These are phyloP conservation scores for Magnusiomyces suaveolens DNA, from an alignment of 1,139 yeast species.

Conservation along the genomic window DNA sequence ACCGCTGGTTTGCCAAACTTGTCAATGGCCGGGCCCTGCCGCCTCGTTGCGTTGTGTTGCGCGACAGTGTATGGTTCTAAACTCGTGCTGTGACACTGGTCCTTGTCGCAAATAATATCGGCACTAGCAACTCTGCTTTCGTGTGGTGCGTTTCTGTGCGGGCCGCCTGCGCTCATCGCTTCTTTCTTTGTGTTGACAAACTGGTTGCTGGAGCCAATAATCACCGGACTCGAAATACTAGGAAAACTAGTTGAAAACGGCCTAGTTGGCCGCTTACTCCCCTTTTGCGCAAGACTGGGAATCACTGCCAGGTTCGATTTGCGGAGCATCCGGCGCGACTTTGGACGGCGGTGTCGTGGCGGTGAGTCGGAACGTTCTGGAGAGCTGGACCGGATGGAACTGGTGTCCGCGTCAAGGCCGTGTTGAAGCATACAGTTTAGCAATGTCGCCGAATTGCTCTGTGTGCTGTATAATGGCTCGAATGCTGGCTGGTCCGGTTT, in stretches of 20 bases:
- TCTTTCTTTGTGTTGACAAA: not conserved
- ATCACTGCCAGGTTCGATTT: not conserved
- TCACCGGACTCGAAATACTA: not conserved
- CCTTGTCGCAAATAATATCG: too few species aligned
- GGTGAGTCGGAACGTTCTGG: not conserved
- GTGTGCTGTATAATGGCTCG: too few species aligned
- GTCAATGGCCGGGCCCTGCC: too few species aligned
- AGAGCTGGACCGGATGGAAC: not conserved
- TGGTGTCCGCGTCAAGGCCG: too few species aligned
- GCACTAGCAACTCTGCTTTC: too few species aligned
- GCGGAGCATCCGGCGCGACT: not conserved
- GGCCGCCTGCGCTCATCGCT: not conserved
- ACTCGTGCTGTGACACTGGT: too few species aligned
- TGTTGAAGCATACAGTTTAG: too few species aligned
- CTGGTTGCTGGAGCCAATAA: not conserved
- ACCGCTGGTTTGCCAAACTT: not conserved
- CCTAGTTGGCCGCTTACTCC: not conserved
- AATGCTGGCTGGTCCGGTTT: too few species aligned
- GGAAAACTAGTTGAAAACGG: not conserved
- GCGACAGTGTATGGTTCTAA: too few species aligned
- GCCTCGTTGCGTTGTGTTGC: too few species aligned
- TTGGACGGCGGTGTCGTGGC: not conserved
- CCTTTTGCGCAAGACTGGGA: not conserved
- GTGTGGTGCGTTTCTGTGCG: not conserved
- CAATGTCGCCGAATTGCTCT: too few species aligned